Evolutionary conservation across 208 protist genomes (phyloP), one percentile per base, ranked within the genome.

Genomic region (Polymyxa betae): DNA sequence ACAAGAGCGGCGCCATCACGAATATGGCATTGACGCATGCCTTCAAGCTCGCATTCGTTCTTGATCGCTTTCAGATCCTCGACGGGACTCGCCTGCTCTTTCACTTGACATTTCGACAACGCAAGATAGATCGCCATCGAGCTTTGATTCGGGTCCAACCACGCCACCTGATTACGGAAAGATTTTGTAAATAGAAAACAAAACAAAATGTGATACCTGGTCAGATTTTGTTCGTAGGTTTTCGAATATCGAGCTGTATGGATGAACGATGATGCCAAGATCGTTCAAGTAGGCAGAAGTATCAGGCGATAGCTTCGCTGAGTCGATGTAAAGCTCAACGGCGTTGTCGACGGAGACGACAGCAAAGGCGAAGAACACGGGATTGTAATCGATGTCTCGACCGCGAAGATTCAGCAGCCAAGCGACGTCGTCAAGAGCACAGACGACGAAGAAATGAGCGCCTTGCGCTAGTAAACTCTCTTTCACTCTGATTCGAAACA

Each of bases 381-480:
- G 93, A 64, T 49, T 82, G 92, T 89, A 93, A 32, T 41, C 64
- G 24, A 94, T 89, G 88, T 94, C 93, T 29, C 54, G 45, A 32
- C 93, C 93, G 45, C 93, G 92, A 45, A 94, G 60, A 52, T 94
- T 94, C 29, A 94, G 68, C 40, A 94, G 88, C 93, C 93, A 94
- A 0, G 77, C 72, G 29, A 94, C 92, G 64, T 93, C 91, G 88
- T 92, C 90, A 29, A 94, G 91, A 46, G 91, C 40, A 43, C 88
- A 45, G 24, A 93, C 68, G 66, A 92, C 60, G 0, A 90, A 20
- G 12, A 49, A 35, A 45, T 77, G 45, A 40, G 88, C 91, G 20
- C 32, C 35, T 32, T 89, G 41, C 45, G 10, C 32, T 0, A 1
- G 24, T 40, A 5, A 87, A 40, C 77, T 0, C 0, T 0, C 0